Percentiles rank a stretch among this genome's conserved stretches.
phyloP scores from a whole-genome alignment of 441 rosid species.

The Gossypium trilobum region DNA sequence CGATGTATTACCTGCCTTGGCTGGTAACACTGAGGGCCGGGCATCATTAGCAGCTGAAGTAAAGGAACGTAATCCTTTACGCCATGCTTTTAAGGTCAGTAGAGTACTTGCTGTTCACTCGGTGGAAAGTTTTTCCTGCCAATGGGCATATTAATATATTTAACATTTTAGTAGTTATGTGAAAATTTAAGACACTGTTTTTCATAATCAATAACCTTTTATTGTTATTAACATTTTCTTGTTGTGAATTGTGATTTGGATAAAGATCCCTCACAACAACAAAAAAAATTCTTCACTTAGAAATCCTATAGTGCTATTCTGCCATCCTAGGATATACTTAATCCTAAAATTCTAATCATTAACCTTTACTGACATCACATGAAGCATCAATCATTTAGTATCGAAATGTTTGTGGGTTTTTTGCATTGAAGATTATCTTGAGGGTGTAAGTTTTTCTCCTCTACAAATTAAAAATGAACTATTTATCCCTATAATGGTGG shows the following conservation, averaged over 20 bases:
- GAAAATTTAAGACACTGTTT: not conserved
- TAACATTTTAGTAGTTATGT: not conserved
- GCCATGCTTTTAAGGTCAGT: slow-evolving; percentile 81
- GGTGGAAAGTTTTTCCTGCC: not conserved
- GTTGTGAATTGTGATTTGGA: not conserved
- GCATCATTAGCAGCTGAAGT: slow-evolving; percentile 73
- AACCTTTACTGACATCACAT: not conserved
- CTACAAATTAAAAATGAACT: not conserved
- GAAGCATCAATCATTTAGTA: not conserved
- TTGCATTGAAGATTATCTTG: not conserved
- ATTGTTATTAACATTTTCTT: not conserved
- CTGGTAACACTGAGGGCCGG: slow-evolving; percentile 72
- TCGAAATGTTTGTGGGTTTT: not conserved
- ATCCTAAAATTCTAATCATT: not conserved
- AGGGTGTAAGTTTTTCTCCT: not conserved
- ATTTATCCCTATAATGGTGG: not conserved
- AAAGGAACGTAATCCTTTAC: slow-evolving; percentile 86
- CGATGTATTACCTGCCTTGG: slow-evolving; percentile 82
- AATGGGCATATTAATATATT: not conserved
- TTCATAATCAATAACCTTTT: not conserved
- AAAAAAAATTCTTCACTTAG: not conserved
- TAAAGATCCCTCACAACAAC: not conserved
- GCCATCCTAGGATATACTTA: not conserved
- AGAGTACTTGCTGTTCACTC: not conserved
- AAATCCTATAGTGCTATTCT: not conserved